Conservation (phyloP, 768 basidiomycete genomes). For the Podaxis sp. region DNA sequence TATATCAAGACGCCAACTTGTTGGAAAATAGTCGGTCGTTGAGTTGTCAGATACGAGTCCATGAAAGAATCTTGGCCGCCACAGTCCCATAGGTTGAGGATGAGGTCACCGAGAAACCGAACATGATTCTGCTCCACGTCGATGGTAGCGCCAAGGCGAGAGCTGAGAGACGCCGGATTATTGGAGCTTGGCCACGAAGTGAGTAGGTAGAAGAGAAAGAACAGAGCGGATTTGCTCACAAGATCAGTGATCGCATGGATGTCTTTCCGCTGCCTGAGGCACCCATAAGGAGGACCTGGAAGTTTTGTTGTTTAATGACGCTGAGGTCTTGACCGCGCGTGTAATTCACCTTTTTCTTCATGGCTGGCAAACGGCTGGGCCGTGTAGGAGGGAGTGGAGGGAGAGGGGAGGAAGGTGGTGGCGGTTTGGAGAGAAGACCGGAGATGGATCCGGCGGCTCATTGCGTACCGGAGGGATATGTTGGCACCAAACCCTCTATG, state of each 20-base stretch:
- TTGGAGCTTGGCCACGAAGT: slow-evolving; percentile 65
- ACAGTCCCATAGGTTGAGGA: slow-evolving; percentile 98
- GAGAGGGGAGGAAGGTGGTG: slow-evolving; percentile 13
- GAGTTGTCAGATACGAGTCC: slow-evolving; percentile 92
- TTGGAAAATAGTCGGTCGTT: slow-evolving; percentile 93
- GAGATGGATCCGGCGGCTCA: slow-evolving; percentile 19
- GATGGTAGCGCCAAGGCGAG: slow-evolving; percentile 92
- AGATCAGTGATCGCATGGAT: slow-evolving; percentile 98
- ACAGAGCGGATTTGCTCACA: slow-evolving; percentile 56
- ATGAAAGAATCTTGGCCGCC: slow-evolving; percentile 98
- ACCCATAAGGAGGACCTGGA: slow-evolving; percentile 95
- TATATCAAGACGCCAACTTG: slow-evolving; percentile 98
- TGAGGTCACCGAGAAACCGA: slow-evolving; percentile 93
- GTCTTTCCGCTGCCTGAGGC: slow-evolving; percentile 94
- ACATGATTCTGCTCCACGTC: slow-evolving; percentile 98
- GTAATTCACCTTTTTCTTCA: slow-evolving; percentile 65
- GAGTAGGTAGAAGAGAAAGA: background rate
- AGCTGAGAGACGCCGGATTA: slow-evolving; percentile 89
- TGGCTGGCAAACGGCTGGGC: slow-evolving; percentile 24
- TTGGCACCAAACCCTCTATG: background rate
- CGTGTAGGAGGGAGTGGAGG: slow-evolving; percentile 15
- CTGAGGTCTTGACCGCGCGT: slow-evolving; percentile 13
- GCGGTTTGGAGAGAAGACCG: slow-evolving; percentile 20
- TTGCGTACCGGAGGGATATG: background rate
- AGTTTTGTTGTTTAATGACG: slow-evolving; percentile 22